Evolutionary conservation across 2,329 filamentous ascomycete species (phyloP), one percentile per base, ranked within the genome.

Genomic region (Beauveria asiatica): DNA sequence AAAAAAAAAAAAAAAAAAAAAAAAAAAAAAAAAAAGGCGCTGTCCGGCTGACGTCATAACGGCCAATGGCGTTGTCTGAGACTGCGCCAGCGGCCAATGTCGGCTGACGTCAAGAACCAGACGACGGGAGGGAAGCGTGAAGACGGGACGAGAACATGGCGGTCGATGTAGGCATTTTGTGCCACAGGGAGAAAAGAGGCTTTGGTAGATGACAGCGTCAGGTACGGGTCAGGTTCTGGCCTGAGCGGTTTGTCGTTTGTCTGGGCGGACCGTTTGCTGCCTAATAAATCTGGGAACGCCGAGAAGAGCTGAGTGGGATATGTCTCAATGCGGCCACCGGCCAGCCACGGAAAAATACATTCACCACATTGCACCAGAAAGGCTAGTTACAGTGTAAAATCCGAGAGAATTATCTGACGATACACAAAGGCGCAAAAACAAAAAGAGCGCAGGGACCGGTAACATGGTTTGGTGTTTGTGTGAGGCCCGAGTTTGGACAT

Each of bases 1-100:
- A n/a, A n/a, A n/a, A n/a, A n/a, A n/a, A n/a, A n/a, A n/a, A n/a
- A n/a, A n/a, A n/a, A n/a, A n/a, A n/a, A n/a, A n/a, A n/a, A n/a
- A n/a, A n/a, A n/a, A n/a, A n/a, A n/a, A n/a, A n/a, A n/a, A n/a
- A n/a, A n/a, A n/a, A n/a, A n/a, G 59, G 51, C 53, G 52, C 27
- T 52, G 60, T 50, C 54, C 60, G 25, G 21, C 60, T 61, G 60
- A 61, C 60, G 60, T 61, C 60, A 61, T 61, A 48, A 41, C 54
- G 42, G 49, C 60, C 60, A 61, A 58, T 54, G 39, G 48, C 41
- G 53, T 19, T 59, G 39, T 59, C 39, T 49, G 55, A 42, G 45
- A 41, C 23, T 33, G 37, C 17, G 27, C 45, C 11, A 46, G 23
- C 33, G 23, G 49, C 44, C 39, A 46, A 46, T 49, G 60, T 61